Base-by-base conservation (phyloP, 768 basidiomycete genomes). In the Fomitopsis serialis region DNA sequence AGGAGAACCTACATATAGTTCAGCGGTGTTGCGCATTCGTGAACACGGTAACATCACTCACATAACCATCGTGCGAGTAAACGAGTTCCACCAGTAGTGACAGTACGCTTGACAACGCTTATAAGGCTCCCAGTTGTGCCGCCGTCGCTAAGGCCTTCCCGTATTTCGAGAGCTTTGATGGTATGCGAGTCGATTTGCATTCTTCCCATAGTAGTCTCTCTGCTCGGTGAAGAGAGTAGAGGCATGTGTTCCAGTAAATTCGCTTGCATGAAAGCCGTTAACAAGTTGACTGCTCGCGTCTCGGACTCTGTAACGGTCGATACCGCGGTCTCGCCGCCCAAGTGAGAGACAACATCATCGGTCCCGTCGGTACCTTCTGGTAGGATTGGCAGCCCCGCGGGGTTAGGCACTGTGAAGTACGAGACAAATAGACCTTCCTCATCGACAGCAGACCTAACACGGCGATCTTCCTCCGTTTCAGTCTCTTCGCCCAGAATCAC, bases 151-250 rank as follows among this genome's bases (percentile, higher is more conserved):
- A 82, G 76, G 27, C 77, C 78, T 70, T 92, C 89, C 22, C 83
- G 77, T 49, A 95, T 86, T 67, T 95, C 92, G 43, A 94, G 79
- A n/a, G 87, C 85, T 64, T 87, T 86, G 68, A 93, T 86, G 1
- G 92, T 93, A 64, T 93, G 85, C 3, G 87, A 78, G 64, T 95
- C 92, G 52, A 95, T 90, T 59, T 92, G 87, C 89, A 95, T 91
- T n/a, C 84, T 76, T 23, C 75, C 71, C 24, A 73, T 63, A 15
- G 66, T 56, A 17, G 67, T 73, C 66, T 92, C 88, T 57, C 74
- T 79, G 42, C 71, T 74, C 0, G 89, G 87, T 23, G 66, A 63
- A 23, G 76, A 72, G 23, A 90, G 75, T 19, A 64, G 63, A 12
- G 92, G 91, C 84, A 87, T 89, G 62, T 85, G 78, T 46, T 92